phyloP scores from a whole-genome alignment of 495 filamentous ascomycete genomes.

The Pyronema domesticum region DNA sequence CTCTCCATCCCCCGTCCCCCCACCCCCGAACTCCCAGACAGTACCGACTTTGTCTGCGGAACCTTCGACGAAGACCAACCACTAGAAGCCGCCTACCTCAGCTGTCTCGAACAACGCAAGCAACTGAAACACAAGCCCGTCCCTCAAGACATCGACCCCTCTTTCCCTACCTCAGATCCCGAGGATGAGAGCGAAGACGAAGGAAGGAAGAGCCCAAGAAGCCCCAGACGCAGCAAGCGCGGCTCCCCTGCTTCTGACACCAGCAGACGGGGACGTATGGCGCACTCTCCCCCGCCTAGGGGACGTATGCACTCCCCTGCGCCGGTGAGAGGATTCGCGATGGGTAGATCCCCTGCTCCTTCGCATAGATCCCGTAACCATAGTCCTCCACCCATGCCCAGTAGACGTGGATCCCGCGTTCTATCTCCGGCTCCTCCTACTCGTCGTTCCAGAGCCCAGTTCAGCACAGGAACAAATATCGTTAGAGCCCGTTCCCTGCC shows the following conservation, averaged over 20 bases:
- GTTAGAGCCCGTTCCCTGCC: conserved; percentile 66
- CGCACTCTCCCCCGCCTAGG: conserved; percentile 42
- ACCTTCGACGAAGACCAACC: conserved; percentile 90
- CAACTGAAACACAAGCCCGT: conserved; percentile 58
- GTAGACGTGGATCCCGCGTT: conserved; percentile 9
- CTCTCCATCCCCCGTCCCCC: conserved; percentile 33
- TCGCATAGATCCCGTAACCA: conserved; percentile 17
- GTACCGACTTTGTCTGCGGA: conserved; percentile 94
- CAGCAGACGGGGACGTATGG: conserved; percentile 1
- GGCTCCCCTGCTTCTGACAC: conserved; percentile 24
- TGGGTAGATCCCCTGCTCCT: conserved; percentile 36
- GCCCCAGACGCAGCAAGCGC: conserved; percentile 36
- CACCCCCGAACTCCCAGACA: conserved; percentile 79
- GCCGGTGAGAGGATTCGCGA: conserved; percentile 27
- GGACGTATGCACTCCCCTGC: conserved; percentile 51
- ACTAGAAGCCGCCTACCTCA: conserved; percentile 82
- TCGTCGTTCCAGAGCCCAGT: conserved; percentile 33
- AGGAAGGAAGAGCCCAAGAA: conserved; percentile 36
- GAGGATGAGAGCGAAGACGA: conserved; percentile 52
- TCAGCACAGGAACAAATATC: conserved; percentile 44
- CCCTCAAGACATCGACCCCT: conserved; percentile 93
- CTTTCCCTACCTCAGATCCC: conserved; percentile 82
- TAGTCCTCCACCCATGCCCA: conserved; percentile 14
- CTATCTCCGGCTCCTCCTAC: background rate
- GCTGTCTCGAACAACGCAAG: conserved; percentile 61